These are phyloP conservation scores for Fusarium fracticaudum DNA, from an alignment of 2,329 filamentous ascomycete species.

Conservation along the genomic window DNA sequence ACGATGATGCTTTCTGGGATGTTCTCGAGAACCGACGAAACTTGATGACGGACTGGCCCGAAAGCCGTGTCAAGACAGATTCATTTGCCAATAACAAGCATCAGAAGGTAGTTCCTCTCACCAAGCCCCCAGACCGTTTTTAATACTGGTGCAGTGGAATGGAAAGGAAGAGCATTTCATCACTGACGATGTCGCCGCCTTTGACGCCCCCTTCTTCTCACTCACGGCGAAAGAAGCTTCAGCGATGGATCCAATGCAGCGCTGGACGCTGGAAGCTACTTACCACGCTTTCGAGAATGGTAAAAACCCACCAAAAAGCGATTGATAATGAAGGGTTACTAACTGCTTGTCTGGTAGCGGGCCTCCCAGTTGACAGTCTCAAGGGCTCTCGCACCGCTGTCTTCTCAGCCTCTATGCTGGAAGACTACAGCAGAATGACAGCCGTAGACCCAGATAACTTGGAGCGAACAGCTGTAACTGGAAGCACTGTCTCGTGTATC, in stretches of 20 bases:
- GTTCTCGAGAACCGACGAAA: constrained; percentile 37
- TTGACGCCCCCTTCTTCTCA: constrained; percentile 54
- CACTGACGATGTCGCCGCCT: constrained; percentile 45
- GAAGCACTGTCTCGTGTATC: constrained; percentile 32
- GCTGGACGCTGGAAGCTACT: constrained; percentile 47
- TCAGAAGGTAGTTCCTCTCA: background rate
- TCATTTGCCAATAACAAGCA: background rate
- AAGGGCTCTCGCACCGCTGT: constrained; percentile 46
- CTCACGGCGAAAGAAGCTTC: constrained; percentile 8
- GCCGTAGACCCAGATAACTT: constrained; percentile 48
- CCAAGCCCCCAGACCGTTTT: rapidly evolving
- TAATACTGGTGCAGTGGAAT: background rate
- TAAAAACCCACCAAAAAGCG: background rate
- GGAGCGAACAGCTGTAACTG: constrained; percentile 45
- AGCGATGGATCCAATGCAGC: constrained; percentile 50
- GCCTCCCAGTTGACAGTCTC: constrained; percentile 44
- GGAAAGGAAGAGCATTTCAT: constrained; percentile 6
- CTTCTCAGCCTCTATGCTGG: constrained; percentile 51
- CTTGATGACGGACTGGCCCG: background rate
- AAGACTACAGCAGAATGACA: constrained; percentile 48
- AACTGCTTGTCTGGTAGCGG: constrained; percentile 26
- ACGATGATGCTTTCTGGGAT: constrained; percentile 48
- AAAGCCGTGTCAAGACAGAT: background rate
- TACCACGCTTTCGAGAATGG: constrained; percentile 50
- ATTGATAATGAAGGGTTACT: background rate